Evolutionary conservation across 345 rosid genomes (phyloP), one percentile per base, ranked within the genome.

Genomic region (Eutrema heterophyllum): DNA sequence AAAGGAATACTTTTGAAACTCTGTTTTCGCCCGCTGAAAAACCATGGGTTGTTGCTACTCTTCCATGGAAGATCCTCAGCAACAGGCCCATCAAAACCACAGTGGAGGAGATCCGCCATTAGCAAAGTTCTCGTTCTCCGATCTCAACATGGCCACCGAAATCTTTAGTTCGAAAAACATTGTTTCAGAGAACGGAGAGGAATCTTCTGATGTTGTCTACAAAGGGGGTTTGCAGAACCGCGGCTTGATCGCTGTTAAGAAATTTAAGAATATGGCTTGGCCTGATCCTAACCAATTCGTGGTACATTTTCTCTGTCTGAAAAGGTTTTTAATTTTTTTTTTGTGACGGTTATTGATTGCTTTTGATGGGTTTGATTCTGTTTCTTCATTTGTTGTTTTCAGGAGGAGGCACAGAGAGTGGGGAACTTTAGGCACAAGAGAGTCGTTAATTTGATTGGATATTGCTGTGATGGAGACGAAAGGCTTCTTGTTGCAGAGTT

Each of bases 391-490:
- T 52, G 39, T 44, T 55, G 5, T 35, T 38, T 65, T 36, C 32
- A 89, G 98, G 91, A 88, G n/a, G 97, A 94, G 78, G 97, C 96
- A 5, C 74, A 76, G 78, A 91, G 86, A 62, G 93, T 94, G 18
- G 95, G 96, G 58, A 86, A 78, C 76, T 64, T 94, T 77, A 84
- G 87, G 78, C 89, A 89, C 73, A 83, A 82, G 72, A 81, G 89
- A 68, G 24, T 94, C 36, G 95, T 90, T 10, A 83, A 91, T 78
- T 82, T 94, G 94, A 86, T 94, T 55, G 98, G 98, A 7, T 94
- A 89, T 68, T 94, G 97, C 73, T 91, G 96, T 45, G 92, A 91
- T 54, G 97, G 87, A 9, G 90, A 89, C 59, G 93, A 94, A 84
- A 89, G 97, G 78, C 52, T 91, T 80, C 87, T 94, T 36, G 95